These are phyloP conservation scores for Dichomitus squalens DNA, from an alignment of 1,284 basidiomycete species.

Conservation along the genomic window DNA sequence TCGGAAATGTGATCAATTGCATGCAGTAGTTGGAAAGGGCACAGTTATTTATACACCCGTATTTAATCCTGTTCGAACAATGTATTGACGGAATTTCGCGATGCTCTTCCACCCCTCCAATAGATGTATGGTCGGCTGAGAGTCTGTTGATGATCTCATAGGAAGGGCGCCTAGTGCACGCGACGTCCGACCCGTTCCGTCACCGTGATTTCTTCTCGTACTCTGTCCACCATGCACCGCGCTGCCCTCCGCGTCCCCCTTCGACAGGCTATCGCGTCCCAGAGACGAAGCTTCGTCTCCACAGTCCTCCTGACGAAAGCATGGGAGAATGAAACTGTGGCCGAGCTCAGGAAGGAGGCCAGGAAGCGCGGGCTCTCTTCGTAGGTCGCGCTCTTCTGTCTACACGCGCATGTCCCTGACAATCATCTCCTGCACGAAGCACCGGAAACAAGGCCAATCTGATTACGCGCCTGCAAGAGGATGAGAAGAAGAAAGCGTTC, in stretches of 20 bases:
- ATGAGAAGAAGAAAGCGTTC: slow-evolving; percentile 40
- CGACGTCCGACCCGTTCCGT: slow-evolving; percentile 7
- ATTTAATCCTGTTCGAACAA: not conserved
- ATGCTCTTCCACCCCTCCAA: too few species aligned
- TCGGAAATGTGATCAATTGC: not conserved
- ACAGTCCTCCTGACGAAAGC: slow-evolving; percentile 66
- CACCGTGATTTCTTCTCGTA: slow-evolving; percentile 1
- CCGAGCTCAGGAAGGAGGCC: slow-evolving; percentile 64
- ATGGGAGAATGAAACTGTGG: slow-evolving; percentile 65
- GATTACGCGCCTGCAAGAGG: slow-evolving; percentile 54
- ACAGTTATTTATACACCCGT: too few species aligned
- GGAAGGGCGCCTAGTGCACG: slow-evolving; percentile 6
- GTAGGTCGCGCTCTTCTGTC: slow-evolving; percentile 42
- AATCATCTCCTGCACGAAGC: slow-evolving; percentile 34
- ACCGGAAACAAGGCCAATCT: slow-evolving; percentile 62
- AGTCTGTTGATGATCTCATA: slow-evolving; percentile 19
- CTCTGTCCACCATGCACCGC: slow-evolving; percentile 39
- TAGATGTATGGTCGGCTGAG: too few species aligned
- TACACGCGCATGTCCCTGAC: slow-evolving; percentile 1
- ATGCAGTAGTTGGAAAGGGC: too few species aligned
- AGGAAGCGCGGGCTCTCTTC: slow-evolving; percentile 64
- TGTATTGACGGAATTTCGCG: not conserved
- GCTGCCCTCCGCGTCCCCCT: slow-evolving; percentile 31
- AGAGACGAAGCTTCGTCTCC: slow-evolving; percentile 52
- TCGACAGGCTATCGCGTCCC: slow-evolving; percentile 21